Evolutionary conservation across 1,284 basidiomycete species (phyloP), one percentile per base, ranked within the genome.

Genomic region (Cryptococcus sp.): DNA sequence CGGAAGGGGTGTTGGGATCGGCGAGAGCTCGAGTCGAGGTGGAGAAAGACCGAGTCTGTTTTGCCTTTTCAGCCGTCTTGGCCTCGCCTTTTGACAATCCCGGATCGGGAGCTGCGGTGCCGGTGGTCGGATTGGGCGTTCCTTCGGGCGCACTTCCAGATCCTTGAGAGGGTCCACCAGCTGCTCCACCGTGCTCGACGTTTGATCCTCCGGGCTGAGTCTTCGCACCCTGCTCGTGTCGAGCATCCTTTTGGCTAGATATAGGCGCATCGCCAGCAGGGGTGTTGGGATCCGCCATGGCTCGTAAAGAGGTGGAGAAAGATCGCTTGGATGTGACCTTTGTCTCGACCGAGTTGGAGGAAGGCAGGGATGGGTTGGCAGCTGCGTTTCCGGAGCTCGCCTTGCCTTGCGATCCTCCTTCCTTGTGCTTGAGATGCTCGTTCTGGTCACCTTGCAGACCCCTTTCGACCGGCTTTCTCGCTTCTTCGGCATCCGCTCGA

Each of bases 381-480:
- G 57, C 56, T n/a, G 66, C 65, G 47, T 69, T 70, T 5, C 66
- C 68, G 39, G 58, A 56, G 9, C 59, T 4, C 11, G 35, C 62
- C 4, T 40, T 40, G 42, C 66, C 66, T 6, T 41, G 28, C 25
- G 51, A 40, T 9, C 48, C 53, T 3, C 60, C 34, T 4, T 45
- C 14, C 22, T 54, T 56, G 57, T 70, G 68, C 48, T 63, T 66
- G 23, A 70, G 48, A 41, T 69, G 65, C 22, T 52, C 34, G 48
- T 66, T 69, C 48, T 71, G 68, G 22, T 71, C 65, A 16, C 64
- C 63, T n/a, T 57, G 50, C 16, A 63, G 52, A 5, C 52, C 33
- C 4, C 31, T 44, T 4, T 45, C 39, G 21, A 21, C 24, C 16
- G 43, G 44, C 36, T 41, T 23, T n/a, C 43, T 28, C 3, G 48